Conservation (phyloP, 768 basidiomycete species). For the Mycena epipterygia region DNA sequence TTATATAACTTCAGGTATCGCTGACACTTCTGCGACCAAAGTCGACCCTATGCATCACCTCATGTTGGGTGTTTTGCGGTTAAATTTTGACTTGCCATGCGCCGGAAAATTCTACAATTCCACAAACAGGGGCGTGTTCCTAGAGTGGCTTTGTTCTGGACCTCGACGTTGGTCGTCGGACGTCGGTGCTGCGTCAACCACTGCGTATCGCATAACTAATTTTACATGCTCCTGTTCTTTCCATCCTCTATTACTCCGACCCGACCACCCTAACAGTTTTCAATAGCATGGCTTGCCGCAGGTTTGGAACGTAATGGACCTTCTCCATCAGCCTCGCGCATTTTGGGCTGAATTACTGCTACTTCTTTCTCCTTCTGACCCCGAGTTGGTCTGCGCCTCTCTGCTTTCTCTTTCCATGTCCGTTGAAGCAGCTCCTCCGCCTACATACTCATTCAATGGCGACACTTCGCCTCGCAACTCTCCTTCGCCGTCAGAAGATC, state of each 20-base stretch:
- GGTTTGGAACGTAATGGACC: conserved; percentile 22
- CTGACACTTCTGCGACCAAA: too few species aligned
- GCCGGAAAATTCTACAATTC: too few species aligned
- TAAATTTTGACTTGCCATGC: too few species aligned
- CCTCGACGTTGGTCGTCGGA: too few species aligned
- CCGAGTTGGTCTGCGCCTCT: not conserved
- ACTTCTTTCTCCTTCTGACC: conserved; percentile 13
- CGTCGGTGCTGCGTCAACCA: not conserved
- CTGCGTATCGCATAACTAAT: not conserved
- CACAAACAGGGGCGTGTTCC: too few species aligned
- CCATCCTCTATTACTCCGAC: not conserved
- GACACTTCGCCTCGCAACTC: conserved; percentile 21
- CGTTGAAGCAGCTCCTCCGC: conserved; percentile 27
- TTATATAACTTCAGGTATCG: too few species aligned
- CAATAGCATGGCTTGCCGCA: not conserved
- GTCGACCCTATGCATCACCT: too few species aligned
- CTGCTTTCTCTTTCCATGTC: conserved; percentile 14
- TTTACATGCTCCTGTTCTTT: not conserved
- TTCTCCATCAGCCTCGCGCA: conserved; percentile 36
- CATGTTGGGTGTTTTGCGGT: too few species aligned
- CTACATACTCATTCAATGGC: conserved; percentile 31
- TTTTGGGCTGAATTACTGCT: conserved; percentile 2
- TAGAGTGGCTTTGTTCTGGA: too few species aligned
- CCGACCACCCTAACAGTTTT: not conserved
- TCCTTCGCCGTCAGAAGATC: conserved; percentile 27